Evolutionary conservation across 1,284 basidiomycete genomes (phyloP).

Genomic region (Gastroboletus turbinatus): DNA sequence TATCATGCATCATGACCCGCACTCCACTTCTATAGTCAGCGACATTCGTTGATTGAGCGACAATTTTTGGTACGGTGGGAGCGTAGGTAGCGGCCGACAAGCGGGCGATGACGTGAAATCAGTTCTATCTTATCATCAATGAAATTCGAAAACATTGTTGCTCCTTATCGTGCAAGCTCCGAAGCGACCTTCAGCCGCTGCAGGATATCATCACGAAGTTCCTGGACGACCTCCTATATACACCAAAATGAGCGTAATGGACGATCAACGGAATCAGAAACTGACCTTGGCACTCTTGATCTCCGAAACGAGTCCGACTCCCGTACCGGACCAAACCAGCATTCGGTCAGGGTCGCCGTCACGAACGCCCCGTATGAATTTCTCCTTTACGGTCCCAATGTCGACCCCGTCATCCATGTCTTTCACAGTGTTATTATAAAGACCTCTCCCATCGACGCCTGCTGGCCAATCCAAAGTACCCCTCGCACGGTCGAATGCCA

Average conservation of each 20-base stretch:
- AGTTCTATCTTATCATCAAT: constrained; percentile 16
- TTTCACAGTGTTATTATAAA: constrained; percentile 48
- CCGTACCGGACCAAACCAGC: constrained; percentile 70
- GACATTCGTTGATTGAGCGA: constrained; percentile 7
- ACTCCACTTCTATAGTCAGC: constrained; percentile 9
- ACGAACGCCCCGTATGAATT: constrained; percentile 44
- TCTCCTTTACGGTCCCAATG: constrained; percentile 43
- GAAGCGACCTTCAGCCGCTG: constrained; percentile 34
- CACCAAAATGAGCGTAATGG: constrained; percentile 11
- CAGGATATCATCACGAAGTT: constrained; percentile 46
- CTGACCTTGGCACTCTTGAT: constrained; percentile 57
- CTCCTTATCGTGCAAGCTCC: constrained; percentile 22
- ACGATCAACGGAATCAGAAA: constrained; percentile 16
- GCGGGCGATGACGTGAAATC: constrained; percentile 2
- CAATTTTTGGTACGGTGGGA: constrained; percentile 25
- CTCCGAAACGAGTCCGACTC: constrained; percentile 58
- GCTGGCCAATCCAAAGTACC: constrained; percentile 63
- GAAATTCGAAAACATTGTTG: constrained; percentile 24
- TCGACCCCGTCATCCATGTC: constrained; percentile 56
- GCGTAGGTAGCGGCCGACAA: constrained; percentile 4
- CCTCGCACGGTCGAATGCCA: constrained; percentile 64
- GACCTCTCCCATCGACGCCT: constrained; percentile 58
- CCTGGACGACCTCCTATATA: constrained; percentile 47
- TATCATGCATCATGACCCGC: constrained; percentile 8
- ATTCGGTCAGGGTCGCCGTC: constrained; percentile 49